Base-by-base conservation (phyloP, 2,329 filamentous ascomycete genomes). In the Colletotrichum falcatum region DNA sequence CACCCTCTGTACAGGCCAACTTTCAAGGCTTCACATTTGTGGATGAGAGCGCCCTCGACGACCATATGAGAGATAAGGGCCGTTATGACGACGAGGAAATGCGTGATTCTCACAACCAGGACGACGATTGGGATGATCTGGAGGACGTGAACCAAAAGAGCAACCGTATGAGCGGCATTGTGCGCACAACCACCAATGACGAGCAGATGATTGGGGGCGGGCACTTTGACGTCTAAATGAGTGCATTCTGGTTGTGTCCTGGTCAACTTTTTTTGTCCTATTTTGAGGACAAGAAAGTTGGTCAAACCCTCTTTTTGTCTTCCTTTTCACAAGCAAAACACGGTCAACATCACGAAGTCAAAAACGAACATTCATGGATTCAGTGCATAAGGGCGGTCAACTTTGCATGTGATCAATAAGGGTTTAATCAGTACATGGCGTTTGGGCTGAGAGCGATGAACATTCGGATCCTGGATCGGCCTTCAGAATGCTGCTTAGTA, bases 21-120 rank as follows among this genome's bases (percentile, higher is more conserved):
- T 99, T 99, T 85, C 94, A 96, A 77, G 96, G 96, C 42, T 99
- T 99, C 81, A 99, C 96, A 0, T 99, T 97, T 80, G 96, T 98
- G n/a, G 96, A 98, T 76, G 95, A 98, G 83, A 98, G 94, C 77
- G 93, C 94, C 2, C 91, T 99, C 66, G 95, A 98, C 62, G 94
- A 95, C 73, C 91, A 96, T 74, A 94, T 94, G 89, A 82, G 83
- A 66, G 85, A 85, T 71, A 82, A 84, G 61, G 76, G 78, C 65
- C 77, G 83, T 70, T 81, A 80, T 64, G 83, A 86, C 61, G 85
- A 88, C 58, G 88, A 91, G 73, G 86, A 90, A 30, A 90, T 90
- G 88, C 85, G 88, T 66, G 88, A 91, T 72, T 84, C 82, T 46
- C 81, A 77, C 46, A 78, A 76, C 42, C 77, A 76, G 53, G 85